Base-by-base conservation (phyloP, 169 alveolate species). In the Plasmodium billcollinsi region DNA sequence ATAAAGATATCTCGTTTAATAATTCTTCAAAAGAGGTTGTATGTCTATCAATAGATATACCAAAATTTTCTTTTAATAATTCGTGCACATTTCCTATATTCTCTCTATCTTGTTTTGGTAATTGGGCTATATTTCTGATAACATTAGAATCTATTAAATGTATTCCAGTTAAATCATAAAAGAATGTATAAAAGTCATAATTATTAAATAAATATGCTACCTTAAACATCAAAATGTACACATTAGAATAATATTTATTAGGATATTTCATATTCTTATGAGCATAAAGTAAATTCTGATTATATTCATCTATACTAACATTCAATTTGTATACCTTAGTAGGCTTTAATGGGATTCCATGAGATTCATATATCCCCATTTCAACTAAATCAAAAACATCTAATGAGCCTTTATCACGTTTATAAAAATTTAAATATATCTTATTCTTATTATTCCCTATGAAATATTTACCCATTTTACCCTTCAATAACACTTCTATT, bases 81-180 rank as follows among this genome's bases (percentile, higher is more conserved):
- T 33, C 18, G 29, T 29, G 18, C 62, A 86, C 73, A 45, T 8
- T 45, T 39, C 61, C 43, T 52, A 86, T 74, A 33, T 39, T 33
- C 7, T n/a, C 49, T 49, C 20, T 20, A 26, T 70, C 86, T 24
- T 15, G 21, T 18, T 39, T 21, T 20, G 11, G 3, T 49, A 83
- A 45, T 65, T 43, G 39, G 33, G 29, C 67, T 43, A 70, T 5
- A 12, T 72, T 72, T 7, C 39, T 43, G 49, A 83, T 21, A 2
- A 67, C 83, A 26, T 6, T 9, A 33, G 20, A 33, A 45, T 86
- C 92, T 18, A 86, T 59, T 49, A 86, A 39, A 20, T 4, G 14
- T n/a, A 86, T 72, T 45, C 92, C 92, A 2, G 92, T 86, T n/a
- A 73, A 50, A 6, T 86, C 92, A 21, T 86, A 47, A 47, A 86